Evolutionary conservation across 192 early-diverging fungal species (phyloP).

Genomic region (Dispira simplex): DNA sequence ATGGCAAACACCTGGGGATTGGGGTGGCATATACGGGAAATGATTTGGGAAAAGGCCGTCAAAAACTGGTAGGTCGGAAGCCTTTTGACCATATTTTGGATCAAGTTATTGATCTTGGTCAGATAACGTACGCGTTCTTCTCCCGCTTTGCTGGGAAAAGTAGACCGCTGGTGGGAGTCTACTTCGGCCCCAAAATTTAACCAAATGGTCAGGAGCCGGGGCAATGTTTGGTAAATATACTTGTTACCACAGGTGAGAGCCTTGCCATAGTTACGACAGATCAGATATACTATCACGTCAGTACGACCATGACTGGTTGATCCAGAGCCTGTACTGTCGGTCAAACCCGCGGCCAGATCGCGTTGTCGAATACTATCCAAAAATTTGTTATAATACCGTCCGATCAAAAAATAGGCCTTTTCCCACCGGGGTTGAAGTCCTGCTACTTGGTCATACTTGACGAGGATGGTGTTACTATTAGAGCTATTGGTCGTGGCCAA

Average conservation of each 20-base stretch:
- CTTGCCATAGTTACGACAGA: conserved; percentile 14
- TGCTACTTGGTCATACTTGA: not conserved
- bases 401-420: conserved; percentile 42
- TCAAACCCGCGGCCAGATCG: not conserved
- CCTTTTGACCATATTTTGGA: conserved; percentile 34
- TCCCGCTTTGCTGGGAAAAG: conserved; percentile 15
- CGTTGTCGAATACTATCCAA: conserved; percentile 16
- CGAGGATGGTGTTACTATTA: conserved; percentile 4
- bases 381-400: conserved; percentile 43
- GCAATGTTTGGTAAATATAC: conserved; percentile 74
- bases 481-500: not conserved
- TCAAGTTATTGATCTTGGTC: conserved; percentile 29
- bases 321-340: conserved; percentile 6
- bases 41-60: conserved; percentile 69
- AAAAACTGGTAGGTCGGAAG: conserved; percentile 58
- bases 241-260: conserved; percentile 49
- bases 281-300: conserved; percentile 12
- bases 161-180: conserved; percentile 19
- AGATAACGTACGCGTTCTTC: conserved; percentile 21
- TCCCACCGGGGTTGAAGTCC: conserved; percentile 35
- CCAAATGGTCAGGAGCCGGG: conserved; percentile 75
- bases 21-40: conserved; percentile 69
- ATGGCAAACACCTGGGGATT: conserved; percentile 46
- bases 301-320: conserved; percentile 11
- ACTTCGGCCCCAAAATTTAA: conserved; percentile 44